A percentile compares a stretch with the other conserved stretches of the same genome.
Evolutionary conservation across 1,139 yeast species (phyloP).

Genomic region (Sugiyamaella pinicola): DNA sequence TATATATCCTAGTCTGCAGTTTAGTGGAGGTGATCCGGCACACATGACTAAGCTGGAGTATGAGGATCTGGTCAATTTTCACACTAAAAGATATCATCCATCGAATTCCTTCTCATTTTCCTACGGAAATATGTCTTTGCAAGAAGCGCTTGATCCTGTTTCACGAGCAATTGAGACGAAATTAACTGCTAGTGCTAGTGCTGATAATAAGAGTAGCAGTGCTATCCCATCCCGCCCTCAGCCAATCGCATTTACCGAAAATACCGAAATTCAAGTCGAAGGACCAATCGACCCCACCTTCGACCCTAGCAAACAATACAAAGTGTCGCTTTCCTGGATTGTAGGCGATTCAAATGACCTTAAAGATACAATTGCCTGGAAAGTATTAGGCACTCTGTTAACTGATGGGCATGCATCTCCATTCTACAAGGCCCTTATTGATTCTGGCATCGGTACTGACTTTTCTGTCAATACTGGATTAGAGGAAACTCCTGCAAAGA

Average conservation of each 20-base stretch:
- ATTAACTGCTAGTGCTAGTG: constrained; percentile 7
- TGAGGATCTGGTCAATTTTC: constrained; percentile 76
- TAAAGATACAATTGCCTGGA: constrained; percentile 73
- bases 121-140: constrained; percentile 76
- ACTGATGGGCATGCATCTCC: constrained; percentile 94
- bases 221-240: constrained; percentile 20
- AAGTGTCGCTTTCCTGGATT: constrained; percentile 85
- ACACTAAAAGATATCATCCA: constrained; percentile 77
- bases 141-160: constrained; percentile 61
- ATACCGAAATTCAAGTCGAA: constrained; percentile 46
- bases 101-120: constrained; percentile 86
- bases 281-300: constrained; percentile 90
- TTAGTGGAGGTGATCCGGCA: constrained; percentile 94
- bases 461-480: constrained; percentile 87
- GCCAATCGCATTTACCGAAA: constrained; percentile 51
- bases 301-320: constrained; percentile 68
- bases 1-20: constrained; percentile 80
- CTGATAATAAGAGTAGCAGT: constrained; percentile 11
- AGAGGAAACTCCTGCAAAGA: constrained; percentile 77
- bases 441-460: constrained; percentile 81
- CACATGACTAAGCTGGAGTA: constrained; percentile 73
- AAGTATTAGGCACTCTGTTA: constrained; percentile 67
- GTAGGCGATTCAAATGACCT: constrained; percentile 73
- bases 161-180: constrained; percentile 53
- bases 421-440: constrained; percentile 79